Evolutionary conservation across 106 monocot genomes (phyloP).

Genomic region (Acanthochlamys bracteata): DNA sequence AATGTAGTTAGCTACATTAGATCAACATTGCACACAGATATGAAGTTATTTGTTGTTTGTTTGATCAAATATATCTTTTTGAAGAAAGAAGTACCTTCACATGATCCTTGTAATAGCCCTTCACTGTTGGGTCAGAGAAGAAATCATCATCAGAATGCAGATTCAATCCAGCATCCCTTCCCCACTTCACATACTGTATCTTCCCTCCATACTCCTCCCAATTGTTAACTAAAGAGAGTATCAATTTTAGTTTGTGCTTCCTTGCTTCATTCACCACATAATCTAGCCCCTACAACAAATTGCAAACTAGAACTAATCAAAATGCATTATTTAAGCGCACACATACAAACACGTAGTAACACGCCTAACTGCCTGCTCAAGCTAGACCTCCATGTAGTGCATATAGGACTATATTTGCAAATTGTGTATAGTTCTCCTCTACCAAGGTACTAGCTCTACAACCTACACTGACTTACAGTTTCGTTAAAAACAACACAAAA

Average conservation of each 20-base stretch:
- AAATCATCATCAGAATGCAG: constrained; percentile 75
- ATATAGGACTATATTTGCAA: too few species aligned
- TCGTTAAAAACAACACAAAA: too few species aligned
- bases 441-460: too few species aligned
- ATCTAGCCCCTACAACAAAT: constrained; percentile 48
- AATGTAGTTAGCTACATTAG: too few species aligned
- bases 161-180: constrained; percentile 48
- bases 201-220: constrained; percentile 84
- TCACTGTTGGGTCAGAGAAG: constrained; percentile 55
- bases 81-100: constrained; percentile 36
- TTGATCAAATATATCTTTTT: not conserved
- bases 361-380: too few species aligned
- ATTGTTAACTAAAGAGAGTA: constrained; percentile 65
- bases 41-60: too few species aligned
- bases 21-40: too few species aligned
- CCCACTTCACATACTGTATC: constrained; percentile 79
- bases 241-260: constrained; percentile 49
- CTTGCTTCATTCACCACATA: constrained; percentile 86
- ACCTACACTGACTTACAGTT: too few species aligned
- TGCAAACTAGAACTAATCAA: not conserved
- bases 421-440: too few species aligned
- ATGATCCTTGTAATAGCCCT: constrained; percentile 68
- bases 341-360: not conserved
- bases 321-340: not conserved
- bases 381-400: too few species aligned